These are phyloP conservation scores for Suillus tomentosus DNA, from an alignment of 768 basidiomycete genomes.

Conservation along the genomic window DNA sequence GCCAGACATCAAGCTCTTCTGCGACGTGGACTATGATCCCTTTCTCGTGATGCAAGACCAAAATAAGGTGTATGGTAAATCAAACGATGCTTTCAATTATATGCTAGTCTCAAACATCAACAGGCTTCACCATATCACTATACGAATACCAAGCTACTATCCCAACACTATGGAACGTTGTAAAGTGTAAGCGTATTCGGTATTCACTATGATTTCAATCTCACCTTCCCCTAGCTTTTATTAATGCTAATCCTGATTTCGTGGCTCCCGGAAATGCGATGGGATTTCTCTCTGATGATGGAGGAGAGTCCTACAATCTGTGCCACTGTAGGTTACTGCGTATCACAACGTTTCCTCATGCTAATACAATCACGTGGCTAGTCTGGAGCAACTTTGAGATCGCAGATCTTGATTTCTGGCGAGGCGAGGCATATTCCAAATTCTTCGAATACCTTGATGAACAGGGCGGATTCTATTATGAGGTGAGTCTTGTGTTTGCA, in stretches of 20 bases:
- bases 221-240: slow-evolving; percentile 56
- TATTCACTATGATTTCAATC: slow-evolving; percentile 1
- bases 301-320: slow-evolving; percentile 70
- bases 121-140: slow-evolving; percentile 79
- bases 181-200: slow-evolving; percentile 52
- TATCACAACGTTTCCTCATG: background rate
- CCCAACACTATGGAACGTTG: slow-evolving; percentile 73
- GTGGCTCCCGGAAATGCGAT: slow-evolving; percentile 68
- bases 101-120: slow-evolving; percentile 21
- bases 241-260: slow-evolving; percentile 59
- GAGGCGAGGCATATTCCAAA: slow-evolving; percentile 76
- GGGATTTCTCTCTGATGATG: slow-evolving; percentile 70
- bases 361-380: slow-evolving; percentile 32
- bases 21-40: slow-evolving; percentile 77
- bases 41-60: slow-evolving; percentile 80
- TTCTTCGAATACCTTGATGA: slow-evolving; percentile 84
- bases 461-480: slow-evolving; percentile 90
- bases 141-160: slow-evolving; percentile 82
- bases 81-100: slow-evolving; percentile 8
- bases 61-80: slow-evolving; percentile 78
- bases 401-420: slow-evolving; percentile 87
- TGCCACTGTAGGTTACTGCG: slow-evolving; percentile 64
- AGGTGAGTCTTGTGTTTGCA: slow-evolving; percentile 48
- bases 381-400: slow-evolving; percentile 84
- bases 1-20: slow-evolving; percentile 80